Evolutionary conservation across 83 land plant genomes (phyloP).

Genomic region (Diphasiastrum complanatum): DNA sequence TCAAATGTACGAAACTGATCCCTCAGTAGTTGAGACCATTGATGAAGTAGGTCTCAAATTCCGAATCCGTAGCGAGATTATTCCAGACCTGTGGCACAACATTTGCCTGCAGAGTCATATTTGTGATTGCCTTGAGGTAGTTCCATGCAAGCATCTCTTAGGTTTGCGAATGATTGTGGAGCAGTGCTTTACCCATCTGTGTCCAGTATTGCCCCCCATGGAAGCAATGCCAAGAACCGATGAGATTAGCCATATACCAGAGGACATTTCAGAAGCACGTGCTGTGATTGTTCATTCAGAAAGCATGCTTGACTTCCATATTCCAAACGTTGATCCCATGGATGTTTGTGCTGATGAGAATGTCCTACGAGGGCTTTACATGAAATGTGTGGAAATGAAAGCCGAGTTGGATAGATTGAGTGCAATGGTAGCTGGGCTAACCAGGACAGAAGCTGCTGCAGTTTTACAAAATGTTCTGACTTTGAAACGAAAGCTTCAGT

Average conservation of each 20-base stretch:
- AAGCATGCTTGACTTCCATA: neutral
- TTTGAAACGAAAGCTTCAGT: conserved; percentile 1
- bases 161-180: conserved; percentile 4
- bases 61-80: neutral
- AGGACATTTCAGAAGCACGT: neutral
- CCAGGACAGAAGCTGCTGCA: neutral
- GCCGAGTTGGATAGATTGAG: neutral
- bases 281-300: neutral
- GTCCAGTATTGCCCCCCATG: neutral
- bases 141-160: conserved; percentile 3
- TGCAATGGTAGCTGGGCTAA: neutral
- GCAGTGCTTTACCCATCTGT: conserved; percentile 2
- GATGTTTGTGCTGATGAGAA: conserved; percentile 2
- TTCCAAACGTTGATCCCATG: neutral
- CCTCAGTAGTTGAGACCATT: neutral
- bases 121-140: conserved; percentile 8
- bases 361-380: neutral
- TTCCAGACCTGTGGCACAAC: neutral
- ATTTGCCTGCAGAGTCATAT: neutral
- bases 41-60: conserved; percentile 6
- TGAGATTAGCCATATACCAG: neutral
- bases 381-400: conserved; percentile 1
- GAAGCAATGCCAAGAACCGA: neutral
- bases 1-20: conserved; percentile 1
- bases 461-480: neutral